These are phyloP conservation scores for Raffaelea deltoideospora DNA, from an alignment of 2,329 filamentous ascomycete genomes.

Conservation along the genomic window DNA sequence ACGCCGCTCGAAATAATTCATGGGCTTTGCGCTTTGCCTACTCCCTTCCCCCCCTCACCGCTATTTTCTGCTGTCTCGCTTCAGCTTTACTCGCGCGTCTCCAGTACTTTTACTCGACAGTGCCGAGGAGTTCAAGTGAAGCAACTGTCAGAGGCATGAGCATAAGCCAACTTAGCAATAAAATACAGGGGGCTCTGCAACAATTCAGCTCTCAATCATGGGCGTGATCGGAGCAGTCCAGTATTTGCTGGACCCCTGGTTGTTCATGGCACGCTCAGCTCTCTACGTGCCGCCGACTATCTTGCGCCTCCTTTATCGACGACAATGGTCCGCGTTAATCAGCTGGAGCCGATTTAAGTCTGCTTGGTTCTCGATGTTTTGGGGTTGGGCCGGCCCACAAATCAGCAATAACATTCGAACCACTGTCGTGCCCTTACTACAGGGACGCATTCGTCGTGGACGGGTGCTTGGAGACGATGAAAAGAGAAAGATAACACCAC, in stretches of 20 bases:
- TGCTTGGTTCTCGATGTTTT: conserved; percentile 48
- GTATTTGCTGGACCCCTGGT: conserved; percentile 30
- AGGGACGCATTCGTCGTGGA: conserved; percentile 29
- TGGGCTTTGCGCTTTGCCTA: too few relatives aligned
- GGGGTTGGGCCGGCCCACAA: conserved; percentile 35
- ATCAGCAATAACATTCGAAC: conserved; percentile 25
- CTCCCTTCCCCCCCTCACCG: too few relatives aligned
- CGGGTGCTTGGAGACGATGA: conserved; percentile 14
- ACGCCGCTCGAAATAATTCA: too few relatives aligned
- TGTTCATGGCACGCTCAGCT: conserved; percentile 34
- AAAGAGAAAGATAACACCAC: conserved; percentile 13
- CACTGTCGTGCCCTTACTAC: conserved; percentile 37
- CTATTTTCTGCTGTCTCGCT: too few relatives aligned
- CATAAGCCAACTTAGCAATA: too few relatives aligned
- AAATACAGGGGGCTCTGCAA: too few relatives aligned
- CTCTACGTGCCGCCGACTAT: conserved; percentile 37
- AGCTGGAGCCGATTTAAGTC: conserved; percentile 25
- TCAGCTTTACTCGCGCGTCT: too few relatives aligned
- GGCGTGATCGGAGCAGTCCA: conserved; percentile 8
- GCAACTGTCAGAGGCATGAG: too few relatives aligned
- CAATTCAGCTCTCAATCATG: too few relatives aligned
- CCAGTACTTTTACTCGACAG: too few relatives aligned
- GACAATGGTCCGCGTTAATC: conserved; percentile 22
- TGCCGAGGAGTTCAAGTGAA: too few relatives aligned
- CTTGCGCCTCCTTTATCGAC: conserved; percentile 20